These are phyloP conservation scores for Quercus aquifolioides DNA, from an alignment of 306 rosid genomes.

Conservation along the genomic window DNA sequence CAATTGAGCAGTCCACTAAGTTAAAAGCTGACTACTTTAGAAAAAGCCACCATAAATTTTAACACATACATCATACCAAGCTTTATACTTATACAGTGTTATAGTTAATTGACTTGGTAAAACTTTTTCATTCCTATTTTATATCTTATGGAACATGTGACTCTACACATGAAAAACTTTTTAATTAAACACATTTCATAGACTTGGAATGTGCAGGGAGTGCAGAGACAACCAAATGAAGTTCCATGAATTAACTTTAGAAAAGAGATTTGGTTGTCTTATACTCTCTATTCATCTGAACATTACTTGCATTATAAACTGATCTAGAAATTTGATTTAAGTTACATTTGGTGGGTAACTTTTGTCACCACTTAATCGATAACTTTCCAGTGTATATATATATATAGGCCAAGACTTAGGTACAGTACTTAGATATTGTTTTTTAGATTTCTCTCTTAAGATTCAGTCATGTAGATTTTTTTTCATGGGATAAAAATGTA, in stretches of 20 bases:
- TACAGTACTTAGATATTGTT: too few relatives aligned
- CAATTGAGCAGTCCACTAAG: conserved; percentile 11
- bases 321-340: too few relatives aligned
- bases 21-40: conserved; percentile 30
- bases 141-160: conserved; percentile 13
- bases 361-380: too few relatives aligned
- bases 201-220: neutral
- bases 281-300: neutral
- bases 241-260: neutral
- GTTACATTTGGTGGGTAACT: too few relatives aligned
- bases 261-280: neutral
- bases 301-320: too few relatives aligned
- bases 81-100: neutral
- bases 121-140: neutral
- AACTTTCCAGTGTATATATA: too few relatives aligned
- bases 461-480: too few relatives aligned
- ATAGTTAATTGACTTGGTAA: conserved; percentile 2
- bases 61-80: neutral
- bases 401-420: too few relatives aligned
- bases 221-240: neutral
- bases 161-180: neutral
- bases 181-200: neutral
- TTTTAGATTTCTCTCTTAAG: too few relatives aligned
- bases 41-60: conserved; percentile 1
- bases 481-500: too few relatives aligned